Evolutionary conservation across 208 protist species (phyloP), one percentile per base, ranked within the genome.

Genomic region (Crithidia bombi): DNA sequence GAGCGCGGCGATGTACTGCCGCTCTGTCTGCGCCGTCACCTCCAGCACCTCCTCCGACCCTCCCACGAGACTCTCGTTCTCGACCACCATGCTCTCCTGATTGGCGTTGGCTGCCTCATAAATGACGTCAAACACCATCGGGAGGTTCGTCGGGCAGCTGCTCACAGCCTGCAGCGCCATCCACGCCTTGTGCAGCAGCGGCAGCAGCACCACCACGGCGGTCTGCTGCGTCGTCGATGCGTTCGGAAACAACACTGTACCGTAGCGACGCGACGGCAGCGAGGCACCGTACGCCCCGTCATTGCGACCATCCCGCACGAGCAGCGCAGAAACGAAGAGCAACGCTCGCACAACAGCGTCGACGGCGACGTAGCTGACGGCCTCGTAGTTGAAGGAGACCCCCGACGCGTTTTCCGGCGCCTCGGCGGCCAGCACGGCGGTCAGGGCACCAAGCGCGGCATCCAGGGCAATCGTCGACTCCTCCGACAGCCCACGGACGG

Each of bases 151-250:
- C 17, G 67, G 49, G 59, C 76, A 79, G 52, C 77, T 71, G 63
- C 63, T 80, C n/a, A 91, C 32, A 46, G 59, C 65, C 50, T 79
- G 70, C 39, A 92, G 74, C 28, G 80, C 72, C 78, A 89, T 85
- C 85, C 87, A 95, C 21, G 69, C 77, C 81, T 95, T 95, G 68
- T 95, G 90, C 35, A 91, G 58, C 21, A 85, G 80, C 32, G 86
- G 86, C 39, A 93, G 79, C 56, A 87, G 79, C 32, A 85, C 56
- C 25, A 89, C 64, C 26, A 92, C 69, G 0, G 79, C 89, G 49
- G 79, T 59, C 72, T 89, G 82, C 68, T 90, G 85, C 25, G 36
- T 49, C 26, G 59, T 43, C 10, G 86, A 78, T 33, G 80, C 69
- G 38, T 28, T 79, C 12, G 87, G 73, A 32, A 81, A 84, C 33